Base-by-base conservation (phyloP, 2,329 filamentous ascomycete species). In the Talaromyces sp. region DNA sequence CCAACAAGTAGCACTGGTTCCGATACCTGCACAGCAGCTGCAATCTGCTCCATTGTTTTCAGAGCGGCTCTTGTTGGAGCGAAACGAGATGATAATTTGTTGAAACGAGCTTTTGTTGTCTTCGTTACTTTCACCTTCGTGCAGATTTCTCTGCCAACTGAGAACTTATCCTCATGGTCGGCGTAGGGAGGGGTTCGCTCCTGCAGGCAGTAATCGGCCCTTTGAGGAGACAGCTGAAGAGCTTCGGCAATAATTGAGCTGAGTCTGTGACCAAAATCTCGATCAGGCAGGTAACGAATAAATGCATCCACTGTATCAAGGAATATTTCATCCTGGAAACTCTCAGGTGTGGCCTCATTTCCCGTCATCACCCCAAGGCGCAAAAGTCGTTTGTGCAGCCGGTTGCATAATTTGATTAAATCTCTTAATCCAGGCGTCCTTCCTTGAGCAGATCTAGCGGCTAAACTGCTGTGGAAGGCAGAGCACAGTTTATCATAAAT, bases 1-100 rank as follows among this genome's bases (percentile, higher is more conserved):
- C 95, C 95, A n/a, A 99, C 95, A 31, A 99, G 86, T 19, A 99
- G 81, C 1, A 97, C 86, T 3, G 96, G 93, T 73, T 99, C 95
- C n/a, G 87, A 86, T 72, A 93, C 86, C 68, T 90, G 88, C 5
- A 97, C 87, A 1, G 93, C 90, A 43, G 92, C 89, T 1, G 91
- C 88, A 64, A 98, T 91, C 75, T 96, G 92, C 75, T 99, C 96
- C 60, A 99, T 85, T 13, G 97, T 83, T 68, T 90, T 87, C 69
- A 92, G 87, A 0, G 94, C 94, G 69, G 96, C 91, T 25, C 87
- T 89, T 22, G 95, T 98, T 40, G 91, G 93, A 4, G 95, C 95
- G 79, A 98, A 99, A 0, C 91, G 74, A 51, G 74, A 73, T 8
- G 73, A 69, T 51, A 72, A 70, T 62, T 74, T 70, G 43, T 72